Evolutionary conservation across 176 grass and related monocot species (phyloP).

Genomic region (Ensete ventricosum): DNA sequence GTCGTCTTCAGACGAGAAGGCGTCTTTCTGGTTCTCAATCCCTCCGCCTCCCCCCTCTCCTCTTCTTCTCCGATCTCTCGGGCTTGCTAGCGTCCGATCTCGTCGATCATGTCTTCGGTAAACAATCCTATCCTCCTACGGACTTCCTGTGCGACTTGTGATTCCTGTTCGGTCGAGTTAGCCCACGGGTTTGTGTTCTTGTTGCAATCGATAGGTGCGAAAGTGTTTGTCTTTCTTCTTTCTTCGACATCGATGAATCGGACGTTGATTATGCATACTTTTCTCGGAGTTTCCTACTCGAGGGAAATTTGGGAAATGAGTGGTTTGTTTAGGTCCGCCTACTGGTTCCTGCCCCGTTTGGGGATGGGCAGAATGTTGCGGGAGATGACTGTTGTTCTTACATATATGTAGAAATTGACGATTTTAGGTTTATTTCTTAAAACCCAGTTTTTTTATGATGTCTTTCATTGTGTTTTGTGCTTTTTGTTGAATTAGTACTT

Average conservation of each 20-base stretch:
- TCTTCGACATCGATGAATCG: not conserved
- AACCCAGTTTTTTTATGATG: not conserved
- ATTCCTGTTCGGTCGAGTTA: not conserved
- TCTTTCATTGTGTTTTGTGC: not conserved
- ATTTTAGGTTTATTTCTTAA: not conserved
- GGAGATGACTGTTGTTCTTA: not conserved
- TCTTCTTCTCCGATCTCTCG: not conserved
- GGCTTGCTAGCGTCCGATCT: conserved; percentile 10
- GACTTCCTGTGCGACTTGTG: not conserved
- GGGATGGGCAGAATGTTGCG: not conserved
- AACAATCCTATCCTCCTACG: not conserved
- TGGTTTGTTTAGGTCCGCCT: not conserved
- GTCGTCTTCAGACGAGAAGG: no score
- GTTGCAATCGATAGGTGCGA: not conserved
- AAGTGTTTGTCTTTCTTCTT: not conserved
- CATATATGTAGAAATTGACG: not conserved
- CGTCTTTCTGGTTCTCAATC: no score
- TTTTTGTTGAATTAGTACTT: not conserved
- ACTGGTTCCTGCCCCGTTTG: not conserved
- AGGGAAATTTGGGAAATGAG: not conserved
- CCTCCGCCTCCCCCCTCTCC: not conserved
- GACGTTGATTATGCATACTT: not conserved
- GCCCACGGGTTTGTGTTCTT: not conserved
- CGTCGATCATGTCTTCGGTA: conserved; percentile 34
- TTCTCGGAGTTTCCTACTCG: not conserved